These are phyloP conservation scores for Sporothrix sp. DNA, from an alignment of 2,329 filamentous ascomycete species.

Conservation along the genomic window DNA sequence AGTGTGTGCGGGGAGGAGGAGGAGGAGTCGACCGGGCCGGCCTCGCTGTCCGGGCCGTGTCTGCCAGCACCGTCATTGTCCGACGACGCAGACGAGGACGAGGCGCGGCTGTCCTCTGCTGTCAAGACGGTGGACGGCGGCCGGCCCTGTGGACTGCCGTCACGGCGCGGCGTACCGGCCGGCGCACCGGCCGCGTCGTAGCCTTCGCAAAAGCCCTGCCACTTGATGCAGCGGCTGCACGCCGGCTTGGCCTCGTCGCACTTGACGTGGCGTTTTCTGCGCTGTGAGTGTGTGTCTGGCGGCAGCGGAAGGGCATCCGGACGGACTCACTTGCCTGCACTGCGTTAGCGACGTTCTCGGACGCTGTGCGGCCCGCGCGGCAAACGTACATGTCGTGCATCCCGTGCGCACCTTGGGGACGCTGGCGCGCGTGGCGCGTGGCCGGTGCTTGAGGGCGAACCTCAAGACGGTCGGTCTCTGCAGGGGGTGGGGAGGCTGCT, in stretches of 20 bases:
- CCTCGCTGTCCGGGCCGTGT: too few species aligned
- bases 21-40: not conserved
- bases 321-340: constrained; percentile 13
- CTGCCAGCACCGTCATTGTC: too few species aligned
- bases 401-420: constrained; percentile 21
- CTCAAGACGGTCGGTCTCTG: constrained; percentile 21
- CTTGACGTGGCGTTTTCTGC: constrained; percentile 21
- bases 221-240: constrained; percentile 24
- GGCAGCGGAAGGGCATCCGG: not conserved
- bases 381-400: constrained; percentile 23
- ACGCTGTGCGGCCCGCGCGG: too few species aligned
- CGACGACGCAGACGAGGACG: too few species aligned
- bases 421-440: constrained; percentile 24
- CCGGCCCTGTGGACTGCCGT: too few species aligned
- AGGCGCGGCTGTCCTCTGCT: too few species aligned
- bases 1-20: not conserved
- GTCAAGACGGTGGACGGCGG: too few species aligned
- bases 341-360: not conserved
- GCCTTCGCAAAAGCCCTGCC: constrained; percentile 25
- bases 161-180: too few species aligned
- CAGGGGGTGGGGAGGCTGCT: not conserved
- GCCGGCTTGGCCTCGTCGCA: constrained; percentile 24
- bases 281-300: too few species aligned
- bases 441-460: constrained; percentile 24
- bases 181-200: too few species aligned